Base-by-base conservation (phyloP, 495 filamentous ascomycete species). In the Penicillium maclennaniae region DNA sequence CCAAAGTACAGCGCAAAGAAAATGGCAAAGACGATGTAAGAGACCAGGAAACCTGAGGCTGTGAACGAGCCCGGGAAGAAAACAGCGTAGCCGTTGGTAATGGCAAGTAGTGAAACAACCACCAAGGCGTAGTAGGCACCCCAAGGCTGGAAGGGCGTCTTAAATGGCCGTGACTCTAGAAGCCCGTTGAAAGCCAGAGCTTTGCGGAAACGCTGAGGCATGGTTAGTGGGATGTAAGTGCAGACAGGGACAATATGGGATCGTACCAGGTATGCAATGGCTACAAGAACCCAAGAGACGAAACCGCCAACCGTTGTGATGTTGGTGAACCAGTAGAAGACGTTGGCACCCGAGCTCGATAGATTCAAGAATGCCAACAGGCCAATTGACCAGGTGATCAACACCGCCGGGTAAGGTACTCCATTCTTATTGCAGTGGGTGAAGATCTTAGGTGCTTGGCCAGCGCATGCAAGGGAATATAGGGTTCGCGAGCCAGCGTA, bases 401-500 rank as follows among this genome's bases (percentile, higher is more conserved):
- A 55, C 1, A 84, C 75, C 20, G 79, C 74, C 23, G 68, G 61
- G 6, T 74, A 66, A 0, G 81, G 79, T 2, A 84, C 77, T 10
- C 81, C 81, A 7, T 59, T 60, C 6, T 59, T 57, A 34, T 51
- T 69, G 26, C 75, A 79, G 2, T 60, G 61, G 16, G 69, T 65
- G 34, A 79, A 66, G n/a, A 77, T 38, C 36, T 65, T 67, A 0
- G 88, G 89, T 0, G 88, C 88, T 39, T 86, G 82, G 4, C 85
- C 80, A 42, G 83, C 77, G 21, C 79, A 65, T 0, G 88, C 86
- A 54, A 92, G 79, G n/a, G 84, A 87, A 65, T 88, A 88, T 9
- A 93, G 78, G 42, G 85, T 85, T 44, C 88, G 81, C 6, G 83
- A 86, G 17, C 84, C 86, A 4, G 83, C 87, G 67, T 87, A 92